Conservation (phyloP, 2,329 filamentous ascomycete genomes). For the Trichoderma gracile region DNA sequence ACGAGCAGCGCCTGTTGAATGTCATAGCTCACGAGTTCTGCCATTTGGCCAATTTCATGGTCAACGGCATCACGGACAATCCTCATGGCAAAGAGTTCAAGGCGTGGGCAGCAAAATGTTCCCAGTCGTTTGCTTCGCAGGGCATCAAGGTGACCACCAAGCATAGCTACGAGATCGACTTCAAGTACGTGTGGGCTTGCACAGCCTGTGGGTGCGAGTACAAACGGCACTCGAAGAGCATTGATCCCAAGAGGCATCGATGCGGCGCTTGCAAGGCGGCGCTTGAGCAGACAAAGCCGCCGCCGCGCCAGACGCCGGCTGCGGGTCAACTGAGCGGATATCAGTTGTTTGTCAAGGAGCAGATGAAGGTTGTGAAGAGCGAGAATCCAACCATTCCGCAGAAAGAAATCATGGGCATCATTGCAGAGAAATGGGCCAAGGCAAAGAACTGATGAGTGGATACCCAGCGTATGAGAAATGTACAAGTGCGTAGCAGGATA, state of each 20-base stretch:
- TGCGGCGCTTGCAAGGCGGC: slow-evolving; percentile 75
- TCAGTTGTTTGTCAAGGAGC: slow-evolving; percentile 61
- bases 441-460: slow-evolving; percentile 3
- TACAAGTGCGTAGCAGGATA: no score
- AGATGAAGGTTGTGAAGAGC: slow-evolving; percentile 63
- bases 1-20: slow-evolving; percentile 76
- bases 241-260: slow-evolving; percentile 68
- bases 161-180: slow-evolving; percentile 86
- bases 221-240: slow-evolving; percentile 82
- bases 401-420: slow-evolving; percentile 67
- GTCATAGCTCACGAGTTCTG: slow-evolving; percentile 97
- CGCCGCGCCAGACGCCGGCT: slow-evolving; percentile 47
- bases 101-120: slow-evolving; percentile 63
- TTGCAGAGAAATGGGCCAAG: slow-evolving; percentile 63
- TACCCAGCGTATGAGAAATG: no score
- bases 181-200: slow-evolving; percentile 89
- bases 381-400: slow-evolving; percentile 59
- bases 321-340: slow-evolving; percentile 44
- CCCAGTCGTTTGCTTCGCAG: slow-evolving; percentile 56
- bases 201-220: slow-evolving; percentile 67
- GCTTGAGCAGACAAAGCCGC: slow-evolving; percentile 77
- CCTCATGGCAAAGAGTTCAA: slow-evolving; percentile 88
- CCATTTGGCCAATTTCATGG: slow-evolving; percentile 89
- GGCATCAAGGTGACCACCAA: slow-evolving; percentile 83
- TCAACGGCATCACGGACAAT: slow-evolving; percentile 70